Percentiles rank a stretch among this genome's conserved stretches.
phyloP scores from a whole-genome alignment of 441 rosid genomes.

The Theobroma grandiflorum region DNA sequence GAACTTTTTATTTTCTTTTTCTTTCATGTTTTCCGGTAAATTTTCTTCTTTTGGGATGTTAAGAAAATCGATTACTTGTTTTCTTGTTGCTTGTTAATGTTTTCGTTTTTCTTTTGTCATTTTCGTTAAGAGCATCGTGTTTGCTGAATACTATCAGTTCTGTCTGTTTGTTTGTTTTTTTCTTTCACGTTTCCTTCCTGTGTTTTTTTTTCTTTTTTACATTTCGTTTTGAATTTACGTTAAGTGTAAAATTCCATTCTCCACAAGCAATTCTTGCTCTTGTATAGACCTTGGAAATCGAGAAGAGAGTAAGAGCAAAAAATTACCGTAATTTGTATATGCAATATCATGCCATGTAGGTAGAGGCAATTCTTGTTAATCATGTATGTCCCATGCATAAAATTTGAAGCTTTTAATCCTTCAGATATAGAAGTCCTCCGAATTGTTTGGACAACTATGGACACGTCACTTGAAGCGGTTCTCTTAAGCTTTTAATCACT shows the following conservation, averaged over 20 bases:
- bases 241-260: neutral
- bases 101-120: neutral
- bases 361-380: neutral
- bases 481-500: neutral
- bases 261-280: neutral
- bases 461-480: neutral
- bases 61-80: neutral
- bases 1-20: neutral
- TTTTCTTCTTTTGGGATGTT: slow-evolving; percentile 1
- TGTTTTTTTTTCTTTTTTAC: neutral
- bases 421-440: neutral
- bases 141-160: neutral
- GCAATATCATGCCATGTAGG: neutral
- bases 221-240: neutral
- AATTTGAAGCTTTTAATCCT: neutral
- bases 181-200: slow-evolving; percentile 5
- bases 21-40: neutral
- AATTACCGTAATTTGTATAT: neutral
- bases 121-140: neutral
- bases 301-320: neutral
- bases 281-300: neutral
- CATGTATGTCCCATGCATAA: too few relatives aligned
- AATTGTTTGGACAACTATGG: too few relatives aligned
- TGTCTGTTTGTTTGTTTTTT: neutral
- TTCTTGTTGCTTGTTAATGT: neutral